phyloP scores from a whole-genome alignment of 2,329 filamentous ascomycete species.

The Cercospora sesami region DNA sequence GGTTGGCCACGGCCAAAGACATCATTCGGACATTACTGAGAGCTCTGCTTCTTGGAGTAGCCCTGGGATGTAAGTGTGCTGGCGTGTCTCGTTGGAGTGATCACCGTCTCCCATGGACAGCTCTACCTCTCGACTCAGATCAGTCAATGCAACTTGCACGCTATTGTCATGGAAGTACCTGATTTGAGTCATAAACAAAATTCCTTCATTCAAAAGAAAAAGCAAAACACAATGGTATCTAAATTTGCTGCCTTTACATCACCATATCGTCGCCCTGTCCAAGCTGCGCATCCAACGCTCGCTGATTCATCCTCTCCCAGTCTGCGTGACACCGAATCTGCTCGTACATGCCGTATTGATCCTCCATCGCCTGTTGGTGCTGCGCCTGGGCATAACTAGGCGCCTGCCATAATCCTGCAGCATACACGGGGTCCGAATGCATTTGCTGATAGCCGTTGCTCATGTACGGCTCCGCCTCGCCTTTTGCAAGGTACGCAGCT shows the following conservation, averaged over 20 bases:
- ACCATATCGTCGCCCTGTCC: conserved; percentile 37
- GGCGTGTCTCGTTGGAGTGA: too few species aligned
- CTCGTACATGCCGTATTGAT: conserved; percentile 66
- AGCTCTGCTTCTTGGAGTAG: too few species aligned
- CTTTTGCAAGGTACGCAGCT: conserved; percentile 24
- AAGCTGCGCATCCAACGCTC: conserved; percentile 24
- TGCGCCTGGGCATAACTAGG: conserved; percentile 33
- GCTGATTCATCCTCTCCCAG: conserved; percentile 40
- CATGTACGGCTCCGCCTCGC: conserved; percentile 76
- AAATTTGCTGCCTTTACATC: conserved; percentile 22
- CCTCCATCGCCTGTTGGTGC: conserved; percentile 58
- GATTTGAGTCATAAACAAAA: background rate
- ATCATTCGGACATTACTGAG: too few species aligned
- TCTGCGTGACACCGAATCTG: conserved; percentile 54
- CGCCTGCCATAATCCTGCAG: conserved; percentile 45
- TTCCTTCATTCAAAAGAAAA: background rate
- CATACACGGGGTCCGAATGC: conserved; percentile 68
- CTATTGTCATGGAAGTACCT: background rate
- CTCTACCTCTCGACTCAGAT: too few species aligned
- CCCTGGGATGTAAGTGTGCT: fast-evolving
- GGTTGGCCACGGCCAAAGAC: too few species aligned
- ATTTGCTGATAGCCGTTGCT: conserved; percentile 70
- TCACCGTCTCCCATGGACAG: too few species aligned
- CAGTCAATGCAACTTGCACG: too few species aligned
- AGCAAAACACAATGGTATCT: background rate